Base-by-base conservation (phyloP, 2,329 filamentous ascomycete species). In the Lasiodiplodia gonubiensis region DNA sequence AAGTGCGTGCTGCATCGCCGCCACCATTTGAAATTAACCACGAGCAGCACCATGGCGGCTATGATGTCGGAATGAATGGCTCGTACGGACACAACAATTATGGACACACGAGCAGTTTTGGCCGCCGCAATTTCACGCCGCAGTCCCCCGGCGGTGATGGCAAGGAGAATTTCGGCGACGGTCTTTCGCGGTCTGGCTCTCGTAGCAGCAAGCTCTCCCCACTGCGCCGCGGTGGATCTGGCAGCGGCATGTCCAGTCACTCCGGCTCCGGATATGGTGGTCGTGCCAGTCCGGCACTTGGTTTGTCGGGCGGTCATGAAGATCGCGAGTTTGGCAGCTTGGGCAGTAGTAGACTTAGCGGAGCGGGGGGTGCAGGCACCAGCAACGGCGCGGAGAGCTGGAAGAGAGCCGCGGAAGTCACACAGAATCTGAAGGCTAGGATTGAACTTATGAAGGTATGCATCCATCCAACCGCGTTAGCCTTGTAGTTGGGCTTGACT, bases 371-470 rank as follows among this genome's bases (percentile, higher is more conserved):
- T 39, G 48, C 68, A 74, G 69, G 63, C 77, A 79, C 75, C 71
- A 68, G 63, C 76, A 69, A 77, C 71, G 72, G 79, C 72, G 80
- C 78, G 64, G 95, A 99, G 82, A 98, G 94, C 77, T 99, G 95
- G 95, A 96, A 94, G 82, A 86, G 95, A 72, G 95, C 95, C 21
- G 95, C 95, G 2, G 95, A 99, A 82, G 95, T 99, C 68, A 99
- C 95, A 66, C 97, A 94, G 80, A 95, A 97, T 78, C 80, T 99
- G 75, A 99, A 98, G 83, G 93, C 94, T 64, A 89, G 95, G 77
- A 99, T 99, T 79, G 95, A 98, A 83, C 92, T 95, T 84, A 99
- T 99, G 95, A 99, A 98, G 86, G 88, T 86, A 74, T 70, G 82
- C 76, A 67, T 16, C 16, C 35, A 23, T 27, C 11, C 8, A 30